A percentile compares a stretch with the other conserved stretches of the same genome.
Conservation (phyloP, 2,329 filamentous ascomycete genomes). For the Myriangium duriaei region DNA sequence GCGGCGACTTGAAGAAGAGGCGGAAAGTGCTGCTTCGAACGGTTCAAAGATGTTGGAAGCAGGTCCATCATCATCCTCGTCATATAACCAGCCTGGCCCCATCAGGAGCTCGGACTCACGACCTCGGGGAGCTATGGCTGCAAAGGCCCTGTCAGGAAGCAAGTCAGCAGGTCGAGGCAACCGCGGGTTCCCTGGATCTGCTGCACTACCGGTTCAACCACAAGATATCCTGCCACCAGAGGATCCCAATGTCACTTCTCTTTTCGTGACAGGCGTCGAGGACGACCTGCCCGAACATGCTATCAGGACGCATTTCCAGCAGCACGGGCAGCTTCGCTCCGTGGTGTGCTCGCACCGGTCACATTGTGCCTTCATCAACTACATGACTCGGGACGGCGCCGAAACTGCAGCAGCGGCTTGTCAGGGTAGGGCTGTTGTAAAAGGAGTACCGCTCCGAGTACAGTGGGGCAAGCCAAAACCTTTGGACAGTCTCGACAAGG, state of each 20-base stretch:
- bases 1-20: slow-evolving; percentile 54
- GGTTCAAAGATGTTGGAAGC: slow-evolving; percentile 30
- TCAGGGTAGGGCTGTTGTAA: slow-evolving; percentile 78
- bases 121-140: slow-evolving; percentile 16
- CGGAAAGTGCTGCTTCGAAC: slow-evolving; percentile 24
- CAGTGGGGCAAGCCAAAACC: slow-evolving; percentile 90
- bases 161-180: slow-evolving; percentile 37
- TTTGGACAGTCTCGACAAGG: slow-evolving; percentile 79
- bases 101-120: slow-evolving; percentile 59
- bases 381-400: slow-evolving; percentile 68
- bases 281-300: slow-evolving; percentile 91
- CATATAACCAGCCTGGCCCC: slow-evolving; percentile 46
- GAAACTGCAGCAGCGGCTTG: slow-evolving; percentile 76
- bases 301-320: slow-evolving; percentile 78
- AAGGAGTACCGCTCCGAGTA: slow-evolving; percentile 78
- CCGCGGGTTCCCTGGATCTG: slow-evolving; percentile 51
- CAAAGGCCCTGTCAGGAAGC: slow-evolving; percentile 16
- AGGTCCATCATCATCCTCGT: slow-evolving; percentile 21
- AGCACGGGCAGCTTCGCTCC: slow-evolving; percentile 80
- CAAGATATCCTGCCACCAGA: slow-evolving; percentile 76
- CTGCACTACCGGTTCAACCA: slow-evolving; percentile 65
- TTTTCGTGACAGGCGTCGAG: slow-evolving; percentile 91
- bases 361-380: slow-evolving; percentile 95
- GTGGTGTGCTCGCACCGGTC: slow-evolving; percentile 93
- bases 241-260: slow-evolving; percentile 76